Evolutionary conservation across 129 eudicot genomes (phyloP).

Genomic region (Logfia minima): DNA sequence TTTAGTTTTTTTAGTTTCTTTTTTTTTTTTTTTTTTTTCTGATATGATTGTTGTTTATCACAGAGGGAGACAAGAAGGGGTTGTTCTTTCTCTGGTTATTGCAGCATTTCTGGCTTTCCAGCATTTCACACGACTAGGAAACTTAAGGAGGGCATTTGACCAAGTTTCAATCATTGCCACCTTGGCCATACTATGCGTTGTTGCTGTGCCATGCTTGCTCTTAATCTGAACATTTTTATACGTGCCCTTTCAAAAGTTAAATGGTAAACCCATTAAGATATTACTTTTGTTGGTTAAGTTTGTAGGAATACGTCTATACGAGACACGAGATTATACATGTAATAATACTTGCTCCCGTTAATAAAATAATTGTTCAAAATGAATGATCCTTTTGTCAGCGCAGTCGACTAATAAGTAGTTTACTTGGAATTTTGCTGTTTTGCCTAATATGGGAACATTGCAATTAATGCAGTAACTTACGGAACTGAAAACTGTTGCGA

Average conservation of each 20-base stretch:
- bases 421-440: not conserved
- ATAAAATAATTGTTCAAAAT: not conserved
- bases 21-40: not conserved
- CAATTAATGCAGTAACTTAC: not conserved
- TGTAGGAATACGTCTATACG: constrained; percentile 1
- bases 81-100: constrained; percentile 60
- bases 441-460: not conserved
- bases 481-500: not conserved
- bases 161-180: constrained; percentile 86
- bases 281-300: constrained; percentile 8
- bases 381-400: not conserved
- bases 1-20: too few relatives aligned
- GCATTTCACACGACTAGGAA: constrained; percentile 74
- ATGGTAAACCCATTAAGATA: not conserved
- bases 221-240: constrained; percentile 36
- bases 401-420: not conserved
- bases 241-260: not conserved
- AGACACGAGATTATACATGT: constrained; percentile 13
- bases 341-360: not conserved
- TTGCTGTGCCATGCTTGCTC: constrained; percentile 72
- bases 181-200: constrained; percentile 61
- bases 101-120: constrained; percentile 83
- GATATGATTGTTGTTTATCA: constrained; percentile 12
- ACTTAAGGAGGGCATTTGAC: constrained; percentile 68
- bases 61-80: constrained; percentile 90